A percentile compares a stretch with the other conserved stretches of the same genome.
Evolutionary conservation across 164 flowering plant species (phyloP).

Genomic region (Saururus chinensis): DNA sequence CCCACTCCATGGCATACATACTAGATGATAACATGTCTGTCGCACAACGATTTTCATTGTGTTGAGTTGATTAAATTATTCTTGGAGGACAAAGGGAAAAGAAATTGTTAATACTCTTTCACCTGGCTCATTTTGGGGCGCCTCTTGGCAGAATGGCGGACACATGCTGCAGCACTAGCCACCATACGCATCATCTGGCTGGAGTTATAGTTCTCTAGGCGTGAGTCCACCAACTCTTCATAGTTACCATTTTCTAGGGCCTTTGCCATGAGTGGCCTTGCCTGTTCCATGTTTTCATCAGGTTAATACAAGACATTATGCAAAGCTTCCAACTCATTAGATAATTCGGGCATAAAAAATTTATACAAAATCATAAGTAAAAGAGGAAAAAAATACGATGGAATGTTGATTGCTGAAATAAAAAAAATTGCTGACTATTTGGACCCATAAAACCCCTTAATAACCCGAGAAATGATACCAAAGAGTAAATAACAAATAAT

Average conservation of each 20-base stretch:
- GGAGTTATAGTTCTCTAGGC: conserved; percentile 31
- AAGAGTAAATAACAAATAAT: too few relatives aligned
- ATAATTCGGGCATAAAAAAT: too few relatives aligned
- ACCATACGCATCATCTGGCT: conserved; percentile 59
- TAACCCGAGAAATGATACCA: too few relatives aligned
- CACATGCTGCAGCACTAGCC: conserved; percentile 63
- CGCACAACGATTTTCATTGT: too few relatives aligned
- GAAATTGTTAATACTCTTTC: background rate
- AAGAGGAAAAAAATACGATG: too few relatives aligned
- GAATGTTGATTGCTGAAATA: too few relatives aligned
- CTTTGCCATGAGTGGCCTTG: conserved; percentile 44
- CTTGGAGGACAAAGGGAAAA: background rate
- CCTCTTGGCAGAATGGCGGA: conserved; percentile 68
- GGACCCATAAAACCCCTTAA: too few relatives aligned
- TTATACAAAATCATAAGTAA: too few relatives aligned
- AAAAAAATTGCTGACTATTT: too few relatives aligned
- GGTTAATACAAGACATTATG: background rate
- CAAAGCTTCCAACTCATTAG: background rate
- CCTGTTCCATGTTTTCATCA: conserved; percentile 29
- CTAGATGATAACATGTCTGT: too few relatives aligned
- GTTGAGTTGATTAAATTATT: background rate
- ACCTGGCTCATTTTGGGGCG: conserved; percentile 92
- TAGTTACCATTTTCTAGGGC: conserved; percentile 38
- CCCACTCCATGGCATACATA: too few relatives aligned
- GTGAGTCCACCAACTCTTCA: conserved; percentile 39